Base-by-base conservation (phyloP, 371 early-diverging fungal genomes). In the Mitosporidium daphniae region DNA sequence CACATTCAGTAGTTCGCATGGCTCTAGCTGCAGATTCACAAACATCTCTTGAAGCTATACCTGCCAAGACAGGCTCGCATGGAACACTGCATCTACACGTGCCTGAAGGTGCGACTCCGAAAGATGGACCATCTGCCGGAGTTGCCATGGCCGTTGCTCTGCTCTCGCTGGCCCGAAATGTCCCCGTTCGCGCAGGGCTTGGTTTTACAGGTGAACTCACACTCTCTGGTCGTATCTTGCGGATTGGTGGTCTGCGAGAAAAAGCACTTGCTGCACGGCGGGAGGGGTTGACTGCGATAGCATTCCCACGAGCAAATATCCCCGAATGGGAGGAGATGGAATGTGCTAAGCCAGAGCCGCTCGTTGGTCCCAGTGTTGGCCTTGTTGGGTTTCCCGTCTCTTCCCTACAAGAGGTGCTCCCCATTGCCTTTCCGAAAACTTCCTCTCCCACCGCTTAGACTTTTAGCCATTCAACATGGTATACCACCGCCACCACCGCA, bases 131-230 rank as follows among this genome's bases (percentile, higher is more conserved):
- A 3, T 72, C 73, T 21, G 89, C 86, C 9, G 86, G 86, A 31
- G 51, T 65, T 9, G 82, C 86, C 2, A 84, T 89, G 77, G 55
- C 77, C 3, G 71, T 84, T 4, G 59, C 82, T 1, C 49, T 89
- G 11, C 36, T 89, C 20, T 78, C 80, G 7, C 47, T 82, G 23
- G 82, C 80, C 0, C 46, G 75, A 11, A 51, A 63, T 39, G 48
- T 49, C 26, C 57, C 71, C 0, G 42, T 77, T 8, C 43, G 50
- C 8, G 50, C 60, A 4, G 57, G 68, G 16, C 60, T 77, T 27
- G 78, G 80, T 21, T 84, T 84, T 84, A 89, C 89, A 3, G 89
- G 89, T 35, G 89, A 89, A 48, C 41, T 89, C 19, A 84, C 89
- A 1, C 50, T 89, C 23, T 80, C 82, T 0, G 89, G 89, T 25